These are phyloP conservation scores for Raddia distichophylla DNA, from an alignment of 176 grass and related monocot genomes.

Conservation along the genomic window DNA sequence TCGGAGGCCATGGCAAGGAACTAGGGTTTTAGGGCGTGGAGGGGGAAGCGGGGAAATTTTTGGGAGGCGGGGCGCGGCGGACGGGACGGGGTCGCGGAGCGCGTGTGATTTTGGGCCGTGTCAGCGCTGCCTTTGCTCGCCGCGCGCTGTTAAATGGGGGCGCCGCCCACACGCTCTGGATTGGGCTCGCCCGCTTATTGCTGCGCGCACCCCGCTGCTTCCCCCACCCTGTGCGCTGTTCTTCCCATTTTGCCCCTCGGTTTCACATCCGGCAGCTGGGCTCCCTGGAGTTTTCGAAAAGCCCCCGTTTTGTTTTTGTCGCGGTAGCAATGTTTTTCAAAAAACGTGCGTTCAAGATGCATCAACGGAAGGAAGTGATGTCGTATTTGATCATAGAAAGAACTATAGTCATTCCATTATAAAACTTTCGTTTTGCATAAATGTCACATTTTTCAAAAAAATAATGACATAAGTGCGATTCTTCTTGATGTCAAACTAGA, in stretches of 20 bases:
- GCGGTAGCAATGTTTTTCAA: too few species aligned
- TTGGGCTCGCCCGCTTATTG: not conserved
- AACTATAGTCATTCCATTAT: too few species aligned
- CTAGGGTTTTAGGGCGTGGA: slow-evolving; percentile 58
- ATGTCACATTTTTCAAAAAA: too few species aligned
- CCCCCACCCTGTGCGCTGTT: not conserved
- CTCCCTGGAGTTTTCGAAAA: too few species aligned
- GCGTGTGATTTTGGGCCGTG: not conserved
- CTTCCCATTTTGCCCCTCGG: not conserved
- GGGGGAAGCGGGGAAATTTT: slow-evolving; percentile 21
- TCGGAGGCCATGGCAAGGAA: slow-evolving; percentile 50
- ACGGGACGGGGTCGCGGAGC: not conserved
- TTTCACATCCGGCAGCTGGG: too few species aligned
- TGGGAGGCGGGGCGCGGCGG: slow-evolving; percentile 40
- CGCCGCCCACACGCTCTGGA: not conserved
- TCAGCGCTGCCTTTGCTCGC: not conserved
- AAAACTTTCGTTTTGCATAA: too few species aligned
- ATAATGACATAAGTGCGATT: too few species aligned
- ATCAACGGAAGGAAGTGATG: too few species aligned
- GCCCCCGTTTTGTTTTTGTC: too few species aligned
- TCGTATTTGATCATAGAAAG: too few species aligned
- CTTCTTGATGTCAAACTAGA: too few species aligned
- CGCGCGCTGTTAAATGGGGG: slow-evolving; percentile 20
- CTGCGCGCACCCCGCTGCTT: not conserved
- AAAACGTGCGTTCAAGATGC: too few species aligned